A percentile compares a stretch with the other conserved stretches of the same genome.
Evolutionary conservation across 179 eudicot species (phyloP).

Genomic region (Kewa caespitosa): DNA sequence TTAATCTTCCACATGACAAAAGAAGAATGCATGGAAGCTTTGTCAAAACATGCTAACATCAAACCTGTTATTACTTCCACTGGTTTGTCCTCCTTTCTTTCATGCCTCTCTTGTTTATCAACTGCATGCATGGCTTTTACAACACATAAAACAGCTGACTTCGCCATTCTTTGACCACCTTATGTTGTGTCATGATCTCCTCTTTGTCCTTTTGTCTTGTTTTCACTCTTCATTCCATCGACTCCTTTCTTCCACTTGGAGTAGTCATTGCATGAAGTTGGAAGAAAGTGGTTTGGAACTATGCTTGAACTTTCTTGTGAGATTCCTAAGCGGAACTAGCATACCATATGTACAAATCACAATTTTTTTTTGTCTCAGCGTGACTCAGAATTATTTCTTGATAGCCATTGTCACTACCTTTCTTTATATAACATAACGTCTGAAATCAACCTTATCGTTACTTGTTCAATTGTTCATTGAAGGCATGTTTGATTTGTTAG

Average conservation of each 20-base stretch:
- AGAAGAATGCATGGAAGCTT: constrained; percentile 86
- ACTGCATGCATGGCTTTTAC: constrained; percentile 15
- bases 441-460: background rate
- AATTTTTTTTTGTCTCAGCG: too few species aligned
- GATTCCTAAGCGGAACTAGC: too few species aligned
- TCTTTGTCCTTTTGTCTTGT: background rate
- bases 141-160: background rate
- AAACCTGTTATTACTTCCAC: constrained; percentile 79
- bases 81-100: constrained; percentile 35
- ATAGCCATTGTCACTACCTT: background rate
- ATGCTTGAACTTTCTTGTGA: too few species aligned
- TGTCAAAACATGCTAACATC: constrained; percentile 73
- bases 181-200: background rate
- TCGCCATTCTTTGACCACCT: background rate
- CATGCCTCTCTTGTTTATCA: background rate
- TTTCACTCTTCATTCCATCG: background rate
- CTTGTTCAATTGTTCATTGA: too few species aligned
- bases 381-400: background rate
- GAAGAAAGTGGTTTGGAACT: too few species aligned
- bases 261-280: background rate
- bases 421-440: background rate
- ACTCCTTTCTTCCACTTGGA: background rate
- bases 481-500: too few species aligned
- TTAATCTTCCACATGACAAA: constrained; percentile 69
- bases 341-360: background rate